phyloP scores from a whole-genome alignment of 2,329 filamentous ascomycete genomes.

The Graphilbum sp. region DNA sequence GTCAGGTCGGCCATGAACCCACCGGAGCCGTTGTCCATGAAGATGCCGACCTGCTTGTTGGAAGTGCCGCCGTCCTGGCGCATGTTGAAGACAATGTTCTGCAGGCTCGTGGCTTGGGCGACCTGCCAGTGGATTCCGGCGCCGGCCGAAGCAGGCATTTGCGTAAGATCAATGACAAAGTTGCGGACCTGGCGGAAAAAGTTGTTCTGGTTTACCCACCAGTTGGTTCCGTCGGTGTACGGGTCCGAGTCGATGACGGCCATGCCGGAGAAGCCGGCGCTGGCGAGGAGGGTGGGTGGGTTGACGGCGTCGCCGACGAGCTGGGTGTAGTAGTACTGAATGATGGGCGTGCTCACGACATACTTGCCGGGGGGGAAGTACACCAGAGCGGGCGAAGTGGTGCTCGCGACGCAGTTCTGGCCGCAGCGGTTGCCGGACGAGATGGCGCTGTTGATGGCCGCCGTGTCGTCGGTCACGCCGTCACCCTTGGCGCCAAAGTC shows the following conservation, averaged over 20 bases:
- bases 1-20: constrained; percentile 70
- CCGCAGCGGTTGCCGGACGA: constrained; percentile 66
- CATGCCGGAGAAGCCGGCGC: constrained; percentile 61
- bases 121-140: constrained; percentile 76
- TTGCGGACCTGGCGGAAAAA: constrained; percentile 75
- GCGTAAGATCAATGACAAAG: constrained; percentile 61
- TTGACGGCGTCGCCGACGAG: constrained; percentile 65
- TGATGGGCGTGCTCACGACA: constrained; percentile 58
- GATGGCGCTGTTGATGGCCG: constrained; percentile 74
- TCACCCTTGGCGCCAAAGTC: constrained; percentile 59
- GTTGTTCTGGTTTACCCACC: constrained; percentile 69
- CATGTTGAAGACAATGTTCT: constrained; percentile 75
- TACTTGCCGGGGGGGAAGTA: constrained; percentile 90
- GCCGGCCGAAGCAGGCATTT: constrained; percentile 40
- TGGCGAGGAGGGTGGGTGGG: constrained; percentile 60
- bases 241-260: constrained; percentile 81
- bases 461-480: constrained; percentile 64
- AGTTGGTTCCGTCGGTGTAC: constrained; percentile 54
- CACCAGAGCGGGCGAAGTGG: constrained; percentile 67
- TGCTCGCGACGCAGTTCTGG: constrained; percentile 65
- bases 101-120: constrained; percentile 64
- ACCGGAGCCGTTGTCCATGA: constrained; percentile 73
- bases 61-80: constrained; percentile 42
- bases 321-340: constrained; percentile 87
- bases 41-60: constrained; percentile 62